These are phyloP conservation scores for Apiotrichum sp. DNA, from an alignment of 1,284 basidiomycete species.

Conservation along the genomic window DNA sequence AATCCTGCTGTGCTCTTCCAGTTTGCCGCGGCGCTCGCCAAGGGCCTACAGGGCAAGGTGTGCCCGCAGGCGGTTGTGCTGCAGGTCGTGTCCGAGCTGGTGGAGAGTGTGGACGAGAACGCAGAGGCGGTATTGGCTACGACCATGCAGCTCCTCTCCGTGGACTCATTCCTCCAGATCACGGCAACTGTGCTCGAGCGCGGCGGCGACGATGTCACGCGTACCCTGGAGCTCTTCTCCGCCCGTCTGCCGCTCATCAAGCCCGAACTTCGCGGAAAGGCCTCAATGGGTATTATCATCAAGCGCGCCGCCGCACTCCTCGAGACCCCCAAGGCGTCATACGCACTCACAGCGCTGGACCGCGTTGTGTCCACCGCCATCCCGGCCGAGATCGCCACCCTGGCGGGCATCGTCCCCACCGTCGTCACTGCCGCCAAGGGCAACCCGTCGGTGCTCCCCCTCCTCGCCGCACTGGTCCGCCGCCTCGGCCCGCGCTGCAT, in stretches of 20 bases:
- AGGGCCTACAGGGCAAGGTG: conserved; percentile 29
- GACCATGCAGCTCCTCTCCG: conserved; percentile 47
- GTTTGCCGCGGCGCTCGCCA: conserved; percentile 51
- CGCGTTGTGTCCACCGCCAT: conserved; percentile 57
- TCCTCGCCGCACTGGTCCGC: conserved; percentile 48
- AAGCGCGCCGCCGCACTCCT: conserved; percentile 53
- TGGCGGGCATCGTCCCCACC: conserved; percentile 58
- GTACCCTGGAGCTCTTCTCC: conserved; percentile 53
- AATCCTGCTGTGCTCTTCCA: conserved; percentile 53
- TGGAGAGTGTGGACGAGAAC: conserved; percentile 24
- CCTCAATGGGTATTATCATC: conserved; percentile 52
- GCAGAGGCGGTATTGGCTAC: conserved; percentile 29
- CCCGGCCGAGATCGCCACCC: conserved; percentile 59
- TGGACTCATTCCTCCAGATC: conserved; percentile 57
- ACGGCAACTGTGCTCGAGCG: conserved; percentile 35
- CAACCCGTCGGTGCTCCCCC: conserved; percentile 53
- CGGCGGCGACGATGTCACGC: conserved; percentile 22
- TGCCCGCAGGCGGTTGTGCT: conserved; percentile 29
- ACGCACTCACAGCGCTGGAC: conserved; percentile 56
- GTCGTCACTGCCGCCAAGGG: conserved; percentile 52
- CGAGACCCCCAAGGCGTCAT: conserved; percentile 37
- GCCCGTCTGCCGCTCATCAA: conserved; percentile 62
- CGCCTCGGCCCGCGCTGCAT: conserved; percentile 81
- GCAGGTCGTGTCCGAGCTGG: conserved; percentile 33
- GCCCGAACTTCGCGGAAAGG: conserved; percentile 54